Evolutionary conservation across 257 asterid genomes (phyloP).

Genomic region (Thymus mandschuricus): DNA sequence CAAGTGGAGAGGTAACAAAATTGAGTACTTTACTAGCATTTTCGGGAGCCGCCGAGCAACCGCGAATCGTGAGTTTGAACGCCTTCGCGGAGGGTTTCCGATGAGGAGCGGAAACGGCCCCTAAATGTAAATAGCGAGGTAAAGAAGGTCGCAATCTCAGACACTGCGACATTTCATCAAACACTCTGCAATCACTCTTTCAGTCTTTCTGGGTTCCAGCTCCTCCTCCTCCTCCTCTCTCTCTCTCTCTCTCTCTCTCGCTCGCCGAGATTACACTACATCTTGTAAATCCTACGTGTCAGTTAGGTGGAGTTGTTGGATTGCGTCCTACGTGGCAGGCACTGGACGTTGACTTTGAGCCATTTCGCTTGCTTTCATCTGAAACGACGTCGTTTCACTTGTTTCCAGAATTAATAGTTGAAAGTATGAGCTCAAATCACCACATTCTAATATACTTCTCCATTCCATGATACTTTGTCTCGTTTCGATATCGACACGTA

Average conservation of each 20-base stretch:
- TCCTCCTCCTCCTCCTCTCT: not conserved
- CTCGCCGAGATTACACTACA: too few relatives aligned
- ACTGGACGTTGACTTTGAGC: too few relatives aligned
- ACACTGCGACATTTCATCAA: conserved; percentile 41
- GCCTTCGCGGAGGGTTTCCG: conserved; percentile 29
- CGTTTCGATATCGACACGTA: too few relatives aligned
- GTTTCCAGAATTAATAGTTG: too few relatives aligned
- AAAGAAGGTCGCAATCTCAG: conserved; percentile 36
- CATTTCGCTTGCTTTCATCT: too few relatives aligned
- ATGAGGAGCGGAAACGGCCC: conserved; percentile 25
- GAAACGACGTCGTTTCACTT: too few relatives aligned
- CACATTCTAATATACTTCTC: too few relatives aligned
- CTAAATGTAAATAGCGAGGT: conserved; percentile 30
- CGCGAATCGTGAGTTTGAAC: conserved; percentile 39
- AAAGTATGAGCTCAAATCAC: too few relatives aligned
- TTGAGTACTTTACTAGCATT: conserved; percentile 42
- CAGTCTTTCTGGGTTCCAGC: not conserved
- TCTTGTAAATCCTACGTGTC: not conserved
- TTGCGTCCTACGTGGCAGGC: too few relatives aligned
- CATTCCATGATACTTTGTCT: too few relatives aligned
- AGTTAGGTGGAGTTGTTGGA: too few relatives aligned
- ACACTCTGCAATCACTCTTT: conserved; percentile 2
- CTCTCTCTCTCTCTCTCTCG: too few relatives aligned
- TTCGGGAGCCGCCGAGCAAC: conserved; percentile 41
- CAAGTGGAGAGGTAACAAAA: not conserved